Evolutionary conservation across 768 basidiomycete species (phyloP).

Genomic region (Macrolepiota dolichaula): DNA sequence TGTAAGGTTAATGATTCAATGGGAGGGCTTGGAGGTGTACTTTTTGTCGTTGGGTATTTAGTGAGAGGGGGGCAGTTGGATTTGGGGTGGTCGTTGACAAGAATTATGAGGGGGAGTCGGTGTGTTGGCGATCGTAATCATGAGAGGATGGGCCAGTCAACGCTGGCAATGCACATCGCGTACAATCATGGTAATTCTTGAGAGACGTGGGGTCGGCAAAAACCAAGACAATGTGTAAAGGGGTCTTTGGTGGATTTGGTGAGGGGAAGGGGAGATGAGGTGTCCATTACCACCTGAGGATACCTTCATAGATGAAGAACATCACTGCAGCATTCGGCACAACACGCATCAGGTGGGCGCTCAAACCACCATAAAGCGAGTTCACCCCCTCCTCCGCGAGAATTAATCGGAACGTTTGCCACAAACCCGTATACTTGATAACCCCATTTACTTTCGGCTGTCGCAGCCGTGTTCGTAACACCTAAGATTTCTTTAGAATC

Average conservation of each 20-base stretch:
- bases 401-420: conserved; percentile 81
- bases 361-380: conserved; percentile 87
- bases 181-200: not conserved
- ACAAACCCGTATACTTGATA: conserved; percentile 80
- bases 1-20: not conserved
- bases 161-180: not conserved
- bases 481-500: conserved; percentile 38
- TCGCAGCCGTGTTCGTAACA: conserved; percentile 87
- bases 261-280: not conserved
- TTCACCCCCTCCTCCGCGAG: conserved; percentile 87
- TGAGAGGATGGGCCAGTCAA: not conserved
- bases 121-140: not conserved
- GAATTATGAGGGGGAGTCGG: not conserved
- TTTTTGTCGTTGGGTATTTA: conserved; percentile 5
- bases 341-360: conserved; percentile 93
- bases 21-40: not conserved
- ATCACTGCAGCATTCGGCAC: conserved; percentile 97
- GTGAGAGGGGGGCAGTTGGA: conserved; percentile 4
- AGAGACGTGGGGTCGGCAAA: not conserved
- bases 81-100: not conserved
- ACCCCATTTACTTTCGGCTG: conserved; percentile 81
- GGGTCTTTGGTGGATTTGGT: not conserved
- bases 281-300: conserved; percentile 54
- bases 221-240: not conserved
- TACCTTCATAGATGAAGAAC: conserved; percentile 92